A percentile compares a stretch with the other conserved stretches of the same genome.
These are phyloP conservation scores for Amanita thiersii DNA, from an alignment of 768 basidiomycete genomes.

Conservation along the genomic window DNA sequence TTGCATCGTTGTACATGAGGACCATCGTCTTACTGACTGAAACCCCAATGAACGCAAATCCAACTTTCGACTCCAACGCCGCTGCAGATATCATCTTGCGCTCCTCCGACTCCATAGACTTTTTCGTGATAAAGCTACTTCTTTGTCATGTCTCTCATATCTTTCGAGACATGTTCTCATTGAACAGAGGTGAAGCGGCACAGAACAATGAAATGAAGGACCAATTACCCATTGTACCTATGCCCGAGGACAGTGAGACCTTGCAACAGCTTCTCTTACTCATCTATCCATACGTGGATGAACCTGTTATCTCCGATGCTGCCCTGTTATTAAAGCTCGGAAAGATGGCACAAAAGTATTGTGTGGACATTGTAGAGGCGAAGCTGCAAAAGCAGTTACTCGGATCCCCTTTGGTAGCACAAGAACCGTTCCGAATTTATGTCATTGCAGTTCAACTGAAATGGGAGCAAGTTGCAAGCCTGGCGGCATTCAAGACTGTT, in stretches of 20 bases:
- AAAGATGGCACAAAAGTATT: slow-evolving; percentile 2
- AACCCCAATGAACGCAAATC: too few species aligned
- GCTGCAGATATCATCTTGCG: slow-evolving; percentile 17
- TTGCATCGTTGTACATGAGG: too few species aligned
- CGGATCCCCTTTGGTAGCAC: neutral
- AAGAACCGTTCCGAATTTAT: neutral
- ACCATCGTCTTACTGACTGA: too few species aligned
- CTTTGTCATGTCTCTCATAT: slow-evolving; percentile 22
- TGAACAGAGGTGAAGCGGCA: slow-evolving; percentile 11
- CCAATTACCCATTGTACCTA: slow-evolving; percentile 5
- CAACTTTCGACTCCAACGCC: neutral
- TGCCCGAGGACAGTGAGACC: slow-evolving; percentile 10
- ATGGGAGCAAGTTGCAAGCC: neutral
- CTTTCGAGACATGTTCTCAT: slow-evolving; percentile 22
- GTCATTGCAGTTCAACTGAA: neutral
- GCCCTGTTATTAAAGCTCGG: neutral
- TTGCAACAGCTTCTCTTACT: slow-evolving; percentile 9
- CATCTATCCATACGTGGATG: slow-evolving; percentile 4
- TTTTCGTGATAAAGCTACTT: slow-evolving; percentile 18
- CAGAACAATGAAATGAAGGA: slow-evolving; percentile 4
- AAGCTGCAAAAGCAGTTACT: neutral
- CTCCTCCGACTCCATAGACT: slow-evolving; percentile 21
- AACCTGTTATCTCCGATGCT: neutral
- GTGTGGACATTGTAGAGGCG: neutral
- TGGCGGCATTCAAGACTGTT: neutral